A percentile compares a stretch with the other conserved stretches of the same genome.
Evolutionary conservation across 257 asterid species (phyloP).

Genomic region (Solanum pinnatisectum): DNA sequence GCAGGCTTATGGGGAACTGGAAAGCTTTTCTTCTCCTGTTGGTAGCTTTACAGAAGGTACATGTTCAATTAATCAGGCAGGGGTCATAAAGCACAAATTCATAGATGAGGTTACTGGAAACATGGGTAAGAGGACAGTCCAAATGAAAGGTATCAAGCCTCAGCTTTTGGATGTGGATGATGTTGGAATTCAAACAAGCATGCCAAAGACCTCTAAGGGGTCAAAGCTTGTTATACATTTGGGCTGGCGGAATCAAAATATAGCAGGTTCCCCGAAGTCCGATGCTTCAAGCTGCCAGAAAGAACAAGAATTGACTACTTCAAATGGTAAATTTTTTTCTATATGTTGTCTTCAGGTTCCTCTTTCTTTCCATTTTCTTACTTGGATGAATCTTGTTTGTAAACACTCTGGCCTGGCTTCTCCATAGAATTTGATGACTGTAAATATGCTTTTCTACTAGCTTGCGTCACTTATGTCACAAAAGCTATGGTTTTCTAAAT

Average conservation of each 20-base stretch:
- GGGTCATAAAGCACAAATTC: slow-evolving; percentile 37
- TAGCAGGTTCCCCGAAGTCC: slow-evolving; percentile 41
- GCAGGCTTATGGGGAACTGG: slow-evolving; percentile 35
- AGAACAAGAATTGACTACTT: slow-evolving; percentile 42
- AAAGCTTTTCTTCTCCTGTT: slow-evolving; percentile 42
- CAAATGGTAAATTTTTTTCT: slow-evolving; percentile 39
- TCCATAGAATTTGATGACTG: background rate
- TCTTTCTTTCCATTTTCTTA: background rate
- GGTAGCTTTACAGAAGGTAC: slow-evolving; percentile 44
- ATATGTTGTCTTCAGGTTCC: background rate
- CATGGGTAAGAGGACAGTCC: slow-evolving; percentile 40
- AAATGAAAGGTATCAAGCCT: slow-evolving; percentile 50
- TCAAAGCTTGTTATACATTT: slow-evolving; percentile 90
- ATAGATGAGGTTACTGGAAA: slow-evolving; percentile 42
- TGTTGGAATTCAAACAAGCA: slow-evolving; percentile 28
- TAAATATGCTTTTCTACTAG: background rate
- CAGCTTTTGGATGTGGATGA: slow-evolving; percentile 26
- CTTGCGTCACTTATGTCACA: background rate
- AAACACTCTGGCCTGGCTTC: background rate
- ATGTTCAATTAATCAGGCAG: slow-evolving; percentile 35
- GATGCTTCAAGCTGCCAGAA: slow-evolving; percentile 51
- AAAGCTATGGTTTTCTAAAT: background rate
- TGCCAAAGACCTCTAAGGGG: slow-evolving; percentile 46
- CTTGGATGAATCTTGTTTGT: background rate
- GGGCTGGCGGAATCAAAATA: slow-evolving; percentile 61